A percentile compares a stretch with the other conserved stretches of the same genome.
Conservation (phyloP, 2,329 filamentous ascomycete genomes). For the Hypoxylon sp. region DNA sequence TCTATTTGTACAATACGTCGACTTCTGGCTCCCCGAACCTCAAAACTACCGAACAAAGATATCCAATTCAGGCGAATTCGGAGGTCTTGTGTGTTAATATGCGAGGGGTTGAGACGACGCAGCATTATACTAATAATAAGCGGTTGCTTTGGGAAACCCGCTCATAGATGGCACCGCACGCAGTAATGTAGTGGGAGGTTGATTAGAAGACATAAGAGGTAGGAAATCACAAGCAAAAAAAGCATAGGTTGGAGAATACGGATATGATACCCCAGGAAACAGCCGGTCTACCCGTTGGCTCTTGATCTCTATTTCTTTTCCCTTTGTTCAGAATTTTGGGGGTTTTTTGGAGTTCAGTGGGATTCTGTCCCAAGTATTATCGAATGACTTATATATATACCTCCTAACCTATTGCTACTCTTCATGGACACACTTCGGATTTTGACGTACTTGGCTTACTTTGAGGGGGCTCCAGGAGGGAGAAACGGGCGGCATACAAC, state of each 20-base stretch:
- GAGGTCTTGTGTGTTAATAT: neutral
- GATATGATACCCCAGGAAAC: conserved; percentile 35
- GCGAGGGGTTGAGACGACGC: neutral
- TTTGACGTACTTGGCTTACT: neutral
- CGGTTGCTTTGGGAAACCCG: neutral
- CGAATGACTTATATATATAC: neutral
- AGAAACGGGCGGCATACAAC: neutral
- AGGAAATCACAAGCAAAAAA: conserved; percentile 14
- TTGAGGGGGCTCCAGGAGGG: neutral
- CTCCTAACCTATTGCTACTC: neutral
- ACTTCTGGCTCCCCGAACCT: neutral
- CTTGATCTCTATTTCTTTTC: conserved; percentile 12
- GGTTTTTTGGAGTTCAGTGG: neutral
- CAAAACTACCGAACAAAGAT: too few species aligned
- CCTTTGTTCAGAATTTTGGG: conserved; percentile 11
- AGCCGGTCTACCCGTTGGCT: conserved; percentile 13
- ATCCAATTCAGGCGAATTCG: neutral
- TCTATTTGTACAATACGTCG: conserved; percentile 7
- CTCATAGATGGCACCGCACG: neutral
- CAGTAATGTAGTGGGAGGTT: neutral
- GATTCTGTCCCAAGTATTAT: conserved; percentile 1
- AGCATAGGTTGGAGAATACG: conserved; percentile 21
- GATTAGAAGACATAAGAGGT: conserved; percentile 9
- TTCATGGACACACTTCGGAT: neutral
- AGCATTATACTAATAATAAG: conserved; percentile 1